phyloP scores from a whole-genome alignment of 208 protist species.

The Acanthamoeba sp. region DNA sequence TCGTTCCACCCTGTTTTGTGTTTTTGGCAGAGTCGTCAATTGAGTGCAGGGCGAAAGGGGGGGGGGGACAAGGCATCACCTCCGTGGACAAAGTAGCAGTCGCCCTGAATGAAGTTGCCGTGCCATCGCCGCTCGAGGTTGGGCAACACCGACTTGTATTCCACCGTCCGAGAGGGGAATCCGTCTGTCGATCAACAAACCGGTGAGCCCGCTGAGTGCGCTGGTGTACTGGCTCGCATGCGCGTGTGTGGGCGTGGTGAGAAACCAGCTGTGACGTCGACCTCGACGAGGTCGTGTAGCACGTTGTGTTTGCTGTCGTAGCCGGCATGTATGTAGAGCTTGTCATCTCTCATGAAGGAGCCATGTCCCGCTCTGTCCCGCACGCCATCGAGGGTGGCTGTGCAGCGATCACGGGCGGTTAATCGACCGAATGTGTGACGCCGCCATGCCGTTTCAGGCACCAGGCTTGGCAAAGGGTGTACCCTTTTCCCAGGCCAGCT shows the following conservation, averaged over 20 bases:
- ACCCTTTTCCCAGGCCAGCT: constrained; percentile 1
- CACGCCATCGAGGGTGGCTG: not conserved
- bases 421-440: too few relatives aligned
- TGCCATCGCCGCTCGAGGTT: constrained; percentile 58
- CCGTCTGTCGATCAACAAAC: not conserved
- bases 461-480: not conserved
- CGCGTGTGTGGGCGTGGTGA: not conserved
- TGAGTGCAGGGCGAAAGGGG: not conserved
- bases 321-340: constrained; percentile 52
- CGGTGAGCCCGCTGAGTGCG: too few relatives aligned
- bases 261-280: not conserved
- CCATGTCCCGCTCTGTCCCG: constrained; percentile 19
- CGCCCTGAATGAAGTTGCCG: not conserved
- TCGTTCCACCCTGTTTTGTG: constrained; percentile 30
- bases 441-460: not conserved
- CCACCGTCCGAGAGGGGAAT: not conserved
- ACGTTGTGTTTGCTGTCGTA: constrained; percentile 64
- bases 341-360: constrained; percentile 21
- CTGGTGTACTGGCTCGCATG: not conserved
- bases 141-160: constrained; percentile 48
- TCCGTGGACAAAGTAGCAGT: constrained; percentile 33
- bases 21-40: not conserved
- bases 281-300: constrained; percentile 20
- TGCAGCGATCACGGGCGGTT: too few relatives aligned
- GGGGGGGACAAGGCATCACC: not conserved